Evolutionary conservation across 257 asterid species (phyloP), one percentile per base, ranked within the genome.

Genomic region (Henckelia pumila): DNA sequence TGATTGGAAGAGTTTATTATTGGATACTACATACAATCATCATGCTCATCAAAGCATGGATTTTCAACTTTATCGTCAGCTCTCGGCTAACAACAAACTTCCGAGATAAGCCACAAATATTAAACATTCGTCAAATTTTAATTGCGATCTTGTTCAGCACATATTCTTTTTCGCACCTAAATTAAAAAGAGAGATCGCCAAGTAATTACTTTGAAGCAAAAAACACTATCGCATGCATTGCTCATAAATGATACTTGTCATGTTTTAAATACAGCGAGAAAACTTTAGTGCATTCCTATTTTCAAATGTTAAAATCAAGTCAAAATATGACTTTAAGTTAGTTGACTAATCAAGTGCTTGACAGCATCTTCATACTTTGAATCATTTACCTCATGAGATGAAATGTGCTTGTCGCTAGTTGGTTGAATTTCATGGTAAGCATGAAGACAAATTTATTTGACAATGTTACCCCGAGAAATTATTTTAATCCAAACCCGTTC

Each of bases 61-160:
- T 81, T 69, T 78, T 88, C 96, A 77, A 86, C 80, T 71, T 86
- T 95, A 61, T 83, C 91, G 7, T 85, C 92, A 25, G 67, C 37
- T 70, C 70, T 75, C 96, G 79, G 77, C 77, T 50, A 75, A 70
- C 69, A 77, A 44, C 67, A 79, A 77, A 59, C 70, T n/a, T 57
- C 70, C 68, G 52, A 73, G 66, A 74, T 25, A 82, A 68, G 40
- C 65, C 66, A 59, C 69, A 73, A 35, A 30, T 73, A 61, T 30
- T 58, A 32, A 44, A 52, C n/a, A n/a, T n/a, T n/a, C n/a, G n/a
- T n/a, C 70, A 30, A 63, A 49, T 40, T 64, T 56, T 40, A 22
- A 28, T n/a, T 71, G 65, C 55, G 29, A 9, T 24, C 29, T 28
- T 30, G 59, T 47, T 37, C 6, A 33, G 61, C 28, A 71, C 19